Evolutionary conservation across 2,329 filamentous ascomycete genomes (phyloP).

Genomic region (Fusarium devonianum): DNA sequence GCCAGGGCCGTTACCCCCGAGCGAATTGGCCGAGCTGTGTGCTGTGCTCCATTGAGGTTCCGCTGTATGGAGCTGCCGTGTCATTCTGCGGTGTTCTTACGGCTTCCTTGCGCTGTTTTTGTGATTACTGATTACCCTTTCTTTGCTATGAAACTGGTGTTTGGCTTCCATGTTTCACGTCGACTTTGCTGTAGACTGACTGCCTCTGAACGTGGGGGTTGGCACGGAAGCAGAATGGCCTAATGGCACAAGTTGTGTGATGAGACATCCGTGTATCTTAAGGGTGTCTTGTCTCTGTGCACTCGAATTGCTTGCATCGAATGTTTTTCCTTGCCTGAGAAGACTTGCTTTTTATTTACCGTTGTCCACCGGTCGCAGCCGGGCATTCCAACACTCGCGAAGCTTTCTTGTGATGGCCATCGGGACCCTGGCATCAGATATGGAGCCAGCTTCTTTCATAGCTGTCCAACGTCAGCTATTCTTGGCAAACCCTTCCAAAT

Average conservation of each 20-base stretch:
- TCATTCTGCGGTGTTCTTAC: neutral
- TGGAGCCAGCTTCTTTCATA: too few relatives aligned
- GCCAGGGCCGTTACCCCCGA: slow-evolving; percentile 30
- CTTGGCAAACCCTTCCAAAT: too few relatives aligned
- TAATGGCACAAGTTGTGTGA: slow-evolving; percentile 12
- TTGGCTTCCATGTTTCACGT: slow-evolving; percentile 15
- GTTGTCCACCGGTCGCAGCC: too few relatives aligned
- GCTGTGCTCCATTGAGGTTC: slow-evolving; percentile 10
- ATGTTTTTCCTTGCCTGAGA: too few relatives aligned
- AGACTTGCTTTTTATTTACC: too few relatives aligned
- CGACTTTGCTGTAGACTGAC: slow-evolving; percentile 8
- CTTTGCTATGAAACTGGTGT: slow-evolving; percentile 1
- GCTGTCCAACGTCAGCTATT: too few relatives aligned
- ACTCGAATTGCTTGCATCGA: too few relatives aligned
- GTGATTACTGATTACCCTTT: neutral
- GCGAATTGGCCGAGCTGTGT: slow-evolving; percentile 10
- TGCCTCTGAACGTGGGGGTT: slow-evolving; percentile 18
- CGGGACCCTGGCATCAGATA: too few relatives aligned
- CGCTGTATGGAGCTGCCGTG: slow-evolving; percentile 1
- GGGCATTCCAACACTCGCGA: too few relatives aligned
- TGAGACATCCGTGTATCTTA: too few relatives aligned
- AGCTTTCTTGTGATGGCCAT: too few relatives aligned
- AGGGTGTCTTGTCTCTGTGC: too few relatives aligned
- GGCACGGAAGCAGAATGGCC: slow-evolving; percentile 29
- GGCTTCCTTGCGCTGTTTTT: neutral